phyloP scores from a whole-genome alignment of 495 filamentous ascomycete genomes.

The Tricharina praecox region DNA sequence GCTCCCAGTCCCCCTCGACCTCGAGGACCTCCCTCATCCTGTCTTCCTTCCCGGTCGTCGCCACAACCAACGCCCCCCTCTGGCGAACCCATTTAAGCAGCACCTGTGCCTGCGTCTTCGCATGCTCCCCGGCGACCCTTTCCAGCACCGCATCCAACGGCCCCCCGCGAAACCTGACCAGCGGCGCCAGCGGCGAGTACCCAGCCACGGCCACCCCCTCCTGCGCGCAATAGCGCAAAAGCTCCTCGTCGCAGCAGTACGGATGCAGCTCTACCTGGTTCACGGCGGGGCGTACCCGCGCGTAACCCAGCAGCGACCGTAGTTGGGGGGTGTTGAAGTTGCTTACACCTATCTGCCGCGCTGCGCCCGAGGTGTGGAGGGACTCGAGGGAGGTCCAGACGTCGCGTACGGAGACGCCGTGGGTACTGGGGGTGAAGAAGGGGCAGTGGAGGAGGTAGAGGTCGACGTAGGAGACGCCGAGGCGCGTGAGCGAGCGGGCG shows the following conservation, averaged over 20 bases:
- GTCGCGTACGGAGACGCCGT: slow-evolving; percentile 23
- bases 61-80: slow-evolving; percentile 50
- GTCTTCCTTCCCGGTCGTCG: slow-evolving; percentile 41
- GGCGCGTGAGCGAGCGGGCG: slow-evolving; percentile 43
- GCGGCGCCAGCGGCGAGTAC: slow-evolving; percentile 40
- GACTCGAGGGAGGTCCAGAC: slow-evolving; percentile 35
- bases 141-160: slow-evolving; percentile 38
- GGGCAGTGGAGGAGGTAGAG: slow-evolving; percentile 32
- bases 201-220: slow-evolving; percentile 30
- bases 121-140: slow-evolving; percentile 26
- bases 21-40: slow-evolving; percentile 42
- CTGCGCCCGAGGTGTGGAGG: slow-evolving; percentile 29
- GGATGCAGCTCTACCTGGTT: slow-evolving; percentile 40
- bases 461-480: slow-evolving; percentile 50
- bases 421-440: slow-evolving; percentile 10
- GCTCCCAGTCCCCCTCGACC: slow-evolving; percentile 33
- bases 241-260: slow-evolving; percentile 34
- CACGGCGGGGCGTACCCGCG: slow-evolving; percentile 31
- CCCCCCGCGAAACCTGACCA: slow-evolving; percentile 44
- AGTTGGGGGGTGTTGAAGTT: slow-evolving; percentile 35
- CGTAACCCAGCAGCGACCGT: slow-evolving; percentile 29
- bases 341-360: slow-evolving; percentile 34
- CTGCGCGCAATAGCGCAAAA: slow-evolving; percentile 29
- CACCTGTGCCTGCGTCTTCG: slow-evolving; percentile 27
- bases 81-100: slow-evolving; percentile 34